These are phyloP conservation scores for Trichoderma orchidacearum DNA, from an alignment of 495 filamentous ascomycete species.

Conservation along the genomic window DNA sequence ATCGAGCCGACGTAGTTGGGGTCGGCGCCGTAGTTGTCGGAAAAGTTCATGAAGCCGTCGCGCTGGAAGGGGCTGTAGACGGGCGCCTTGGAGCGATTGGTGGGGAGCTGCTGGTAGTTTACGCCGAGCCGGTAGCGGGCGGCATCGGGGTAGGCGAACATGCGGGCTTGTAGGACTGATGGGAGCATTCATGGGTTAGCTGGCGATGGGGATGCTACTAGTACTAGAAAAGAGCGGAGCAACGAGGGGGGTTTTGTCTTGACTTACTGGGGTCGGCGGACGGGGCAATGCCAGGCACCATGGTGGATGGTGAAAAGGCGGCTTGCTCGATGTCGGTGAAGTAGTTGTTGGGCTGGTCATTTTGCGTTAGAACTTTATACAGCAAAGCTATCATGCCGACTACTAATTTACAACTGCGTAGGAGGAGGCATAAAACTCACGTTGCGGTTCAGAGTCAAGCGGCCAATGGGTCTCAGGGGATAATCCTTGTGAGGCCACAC, in stretches of 20 bases:
- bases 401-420: neutral
- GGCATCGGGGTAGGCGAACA: slow-evolving; percentile 59
- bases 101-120: slow-evolving; percentile 47
- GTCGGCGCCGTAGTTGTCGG: slow-evolving; percentile 29
- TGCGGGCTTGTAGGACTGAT: slow-evolving; percentile 49
- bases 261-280: slow-evolving; percentile 29
- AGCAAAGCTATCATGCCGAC: no score
- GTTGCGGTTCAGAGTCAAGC: slow-evolving; percentile 56
- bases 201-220: neutral
- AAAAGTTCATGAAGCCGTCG: slow-evolving; percentile 22
- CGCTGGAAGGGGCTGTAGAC: slow-evolving; percentile 32
- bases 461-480: slow-evolving; percentile 55
- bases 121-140: slow-evolving; percentile 53
- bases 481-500: slow-evolving; percentile 61
- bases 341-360: slow-evolving; percentile 40
- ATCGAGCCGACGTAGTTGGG: slow-evolving; percentile 24
- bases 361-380: neutral
- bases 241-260: neutral
- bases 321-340: slow-evolving; percentile 73
- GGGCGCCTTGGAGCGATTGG: slow-evolving; percentile 13
- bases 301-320: slow-evolving; percentile 63
- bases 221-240: neutral
- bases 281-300: slow-evolving; percentile 58
- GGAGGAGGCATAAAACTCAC: slow-evolving; percentile 7
- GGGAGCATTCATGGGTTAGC: neutral